These are phyloP conservation scores for Russula emetica DNA, from an alignment of 768 basidiomycete species.

Conservation along the genomic window DNA sequence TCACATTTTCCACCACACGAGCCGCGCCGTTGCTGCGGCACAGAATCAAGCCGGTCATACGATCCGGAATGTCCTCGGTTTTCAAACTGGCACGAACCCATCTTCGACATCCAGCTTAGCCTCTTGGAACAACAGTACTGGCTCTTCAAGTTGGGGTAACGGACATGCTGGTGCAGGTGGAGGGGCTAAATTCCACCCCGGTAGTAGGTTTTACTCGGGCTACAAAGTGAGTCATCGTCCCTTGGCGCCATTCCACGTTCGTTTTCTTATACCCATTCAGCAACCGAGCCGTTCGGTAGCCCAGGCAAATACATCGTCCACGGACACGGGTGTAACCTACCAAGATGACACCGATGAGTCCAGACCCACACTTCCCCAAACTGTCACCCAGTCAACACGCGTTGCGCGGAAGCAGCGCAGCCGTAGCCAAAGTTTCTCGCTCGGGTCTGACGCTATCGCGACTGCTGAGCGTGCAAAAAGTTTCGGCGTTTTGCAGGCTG, in stretches of 20 bases:
- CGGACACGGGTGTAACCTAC: constrained; percentile 45
- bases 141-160: constrained; percentile 50
- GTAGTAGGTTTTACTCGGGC: constrained; percentile 64
- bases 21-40: constrained; percentile 70
- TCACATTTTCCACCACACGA: constrained; percentile 69
- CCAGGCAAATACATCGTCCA: constrained; percentile 60
- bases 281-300: constrained; percentile 66
- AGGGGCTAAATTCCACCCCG: constrained; percentile 66
- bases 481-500: constrained; percentile 56
- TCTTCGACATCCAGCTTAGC: constrained; percentile 38
- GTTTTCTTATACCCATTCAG: constrained; percentile 35
- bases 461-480: constrained; percentile 39
- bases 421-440: constrained; percentile 60
- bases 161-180: constrained; percentile 60
- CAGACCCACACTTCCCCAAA: constrained; percentile 31
- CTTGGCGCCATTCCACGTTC: neutral
- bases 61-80: constrained; percentile 72
- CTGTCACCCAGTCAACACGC: constrained; percentile 28
- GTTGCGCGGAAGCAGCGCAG: constrained; percentile 39
- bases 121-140: constrained; percentile 42
- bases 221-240: constrained; percentile 51
- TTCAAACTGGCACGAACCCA: constrained; percentile 50
- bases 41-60: constrained; percentile 66
- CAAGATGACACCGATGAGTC: constrained; percentile 59
- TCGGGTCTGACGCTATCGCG: constrained; percentile 41